Evolutionary conservation across 257 asterid species (phyloP).

Genomic region (Lithospermum erythrorhizon): DNA sequence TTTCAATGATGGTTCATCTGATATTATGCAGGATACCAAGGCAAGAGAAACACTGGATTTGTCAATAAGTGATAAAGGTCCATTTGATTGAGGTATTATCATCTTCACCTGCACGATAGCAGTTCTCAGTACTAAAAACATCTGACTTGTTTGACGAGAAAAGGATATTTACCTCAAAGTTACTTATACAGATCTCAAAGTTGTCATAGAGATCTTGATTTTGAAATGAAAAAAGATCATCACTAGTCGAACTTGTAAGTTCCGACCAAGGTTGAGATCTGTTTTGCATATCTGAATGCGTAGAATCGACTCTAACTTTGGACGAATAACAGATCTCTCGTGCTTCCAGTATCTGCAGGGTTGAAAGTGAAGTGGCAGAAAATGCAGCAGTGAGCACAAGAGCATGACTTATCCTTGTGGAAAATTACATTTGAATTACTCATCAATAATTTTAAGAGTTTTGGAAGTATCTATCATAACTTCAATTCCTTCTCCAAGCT

Average conservation of each 20-base stretch:
- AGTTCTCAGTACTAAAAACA: slow-evolving; percentile 5
- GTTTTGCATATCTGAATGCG: slow-evolving; percentile 25
- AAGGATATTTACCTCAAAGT: slow-evolving; percentile 51
- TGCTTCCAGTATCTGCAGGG: slow-evolving; percentile 59
- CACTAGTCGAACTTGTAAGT: slow-evolving; percentile 17
- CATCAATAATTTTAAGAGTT: neutral
- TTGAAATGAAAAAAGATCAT: slow-evolving; percentile 30
- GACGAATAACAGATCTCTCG: slow-evolving; percentile 47
- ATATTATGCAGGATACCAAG: slow-evolving; percentile 52
- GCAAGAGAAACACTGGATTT: slow-evolving; percentile 42
- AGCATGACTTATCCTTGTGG: neutral
- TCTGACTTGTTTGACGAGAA: slow-evolving; percentile 3
- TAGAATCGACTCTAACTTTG: slow-evolving; percentile 28
- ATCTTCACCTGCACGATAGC: slow-evolving; percentile 47
- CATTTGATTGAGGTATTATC: slow-evolving; percentile 27
- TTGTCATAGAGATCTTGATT: slow-evolving; percentile 58
- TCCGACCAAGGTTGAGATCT: slow-evolving; percentile 19
- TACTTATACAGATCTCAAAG: slow-evolving; percentile 45
- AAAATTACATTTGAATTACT: too few relatives aligned
- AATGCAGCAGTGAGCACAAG: neutral
- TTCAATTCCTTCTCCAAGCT: neutral
- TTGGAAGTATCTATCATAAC: neutral
- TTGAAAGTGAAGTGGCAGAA: slow-evolving; percentile 11
- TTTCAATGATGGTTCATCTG: slow-evolving; percentile 56
- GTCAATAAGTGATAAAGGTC: slow-evolving; percentile 40